phyloP scores from a whole-genome alignment of 805 yeast genomes.

The Hanseniaspora occidentalis region DNA sequence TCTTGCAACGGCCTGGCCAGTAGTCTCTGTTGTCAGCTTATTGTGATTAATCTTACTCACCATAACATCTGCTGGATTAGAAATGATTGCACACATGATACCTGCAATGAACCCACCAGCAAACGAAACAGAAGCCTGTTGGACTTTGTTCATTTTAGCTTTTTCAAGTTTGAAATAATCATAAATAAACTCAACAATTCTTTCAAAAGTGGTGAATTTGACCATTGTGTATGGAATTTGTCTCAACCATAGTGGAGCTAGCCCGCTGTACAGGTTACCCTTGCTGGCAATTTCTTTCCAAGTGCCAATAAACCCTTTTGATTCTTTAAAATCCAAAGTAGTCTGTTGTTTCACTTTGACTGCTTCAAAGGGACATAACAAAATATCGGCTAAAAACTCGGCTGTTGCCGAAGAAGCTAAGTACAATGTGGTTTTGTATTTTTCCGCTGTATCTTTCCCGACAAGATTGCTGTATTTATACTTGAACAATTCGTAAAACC shows the following conservation, averaged over 20 bases:
- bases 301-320: constrained; percentile 1
- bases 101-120: constrained; percentile 96
- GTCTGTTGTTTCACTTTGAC: constrained; percentile 92
- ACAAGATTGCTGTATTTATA: constrained; percentile 55
- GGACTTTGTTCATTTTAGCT: constrained; percentile 52
- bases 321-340: constrained; percentile 66
- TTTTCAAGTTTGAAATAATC: constrained; percentile 58
- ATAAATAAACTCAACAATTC: constrained; percentile 75
- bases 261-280: constrained; percentile 81
- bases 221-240: constrained; percentile 99
- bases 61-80: constrained; percentile 99
- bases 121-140: constrained; percentile 92
- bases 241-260: constrained; percentile 88
- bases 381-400: constrained; percentile 82
- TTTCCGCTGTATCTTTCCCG: constrained; percentile 49
- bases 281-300: constrained; percentile 54
- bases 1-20: constrained; percentile 53
- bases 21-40: constrained; percentile 49
- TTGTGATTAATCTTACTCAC: constrained; percentile 74
- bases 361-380: constrained; percentile 89
- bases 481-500: constrained; percentile 87
- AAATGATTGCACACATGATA: constrained; percentile 87
- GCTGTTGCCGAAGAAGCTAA: constrained; percentile 86
- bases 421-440: constrained; percentile 62
- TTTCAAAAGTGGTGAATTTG: constrained; percentile 90